Conservation (phyloP, 1,284 basidiomycete genomes). For the Sanghuangporus sanghuang region DNA sequence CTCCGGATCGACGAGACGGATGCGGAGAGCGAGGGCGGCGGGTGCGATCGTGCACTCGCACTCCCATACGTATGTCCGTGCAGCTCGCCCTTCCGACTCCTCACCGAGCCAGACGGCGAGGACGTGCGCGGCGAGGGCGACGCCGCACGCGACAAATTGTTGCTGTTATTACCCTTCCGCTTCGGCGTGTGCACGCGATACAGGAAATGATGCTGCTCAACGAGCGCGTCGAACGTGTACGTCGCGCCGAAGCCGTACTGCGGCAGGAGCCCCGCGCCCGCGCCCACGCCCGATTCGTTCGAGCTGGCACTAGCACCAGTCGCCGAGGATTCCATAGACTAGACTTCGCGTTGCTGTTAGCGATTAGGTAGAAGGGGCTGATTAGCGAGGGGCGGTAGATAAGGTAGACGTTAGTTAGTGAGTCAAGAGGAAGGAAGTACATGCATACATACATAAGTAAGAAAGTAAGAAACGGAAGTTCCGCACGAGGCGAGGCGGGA, state of each 20-base stretch:
- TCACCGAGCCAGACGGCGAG: slow-evolving; percentile 29
- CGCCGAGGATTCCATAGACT: not conserved
- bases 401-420: not conserved
- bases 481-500: too few relatives aligned
- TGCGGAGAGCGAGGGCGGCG: slow-evolving; percentile 7
- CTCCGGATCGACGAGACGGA: slow-evolving; percentile 11
- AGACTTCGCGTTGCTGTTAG: not conserved
- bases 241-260: slow-evolving; percentile 68
- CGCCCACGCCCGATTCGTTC: not conserved
- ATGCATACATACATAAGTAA: not conserved
- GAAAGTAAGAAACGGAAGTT: not conserved
- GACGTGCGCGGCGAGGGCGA: slow-evolving; percentile 60
- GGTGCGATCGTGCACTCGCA: not conserved
- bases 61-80: too few relatives aligned
- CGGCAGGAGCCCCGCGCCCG: slow-evolving; percentile 36
- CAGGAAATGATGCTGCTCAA: slow-evolving; percentile 62
- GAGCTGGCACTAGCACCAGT: not conserved
- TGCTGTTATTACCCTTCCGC: slow-evolving; percentile 32
- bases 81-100: not conserved
- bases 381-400: not conserved
- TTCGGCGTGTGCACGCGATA: slow-evolving; percentile 71
- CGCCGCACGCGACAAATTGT: slow-evolving; percentile 41
- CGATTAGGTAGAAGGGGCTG: not conserved
- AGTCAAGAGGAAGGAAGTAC: not conserved
- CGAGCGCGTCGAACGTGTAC: slow-evolving; percentile 53